phyloP scores from a whole-genome alignment of 805 yeast species.

The Metschnikowia amazonensis region DNA sequence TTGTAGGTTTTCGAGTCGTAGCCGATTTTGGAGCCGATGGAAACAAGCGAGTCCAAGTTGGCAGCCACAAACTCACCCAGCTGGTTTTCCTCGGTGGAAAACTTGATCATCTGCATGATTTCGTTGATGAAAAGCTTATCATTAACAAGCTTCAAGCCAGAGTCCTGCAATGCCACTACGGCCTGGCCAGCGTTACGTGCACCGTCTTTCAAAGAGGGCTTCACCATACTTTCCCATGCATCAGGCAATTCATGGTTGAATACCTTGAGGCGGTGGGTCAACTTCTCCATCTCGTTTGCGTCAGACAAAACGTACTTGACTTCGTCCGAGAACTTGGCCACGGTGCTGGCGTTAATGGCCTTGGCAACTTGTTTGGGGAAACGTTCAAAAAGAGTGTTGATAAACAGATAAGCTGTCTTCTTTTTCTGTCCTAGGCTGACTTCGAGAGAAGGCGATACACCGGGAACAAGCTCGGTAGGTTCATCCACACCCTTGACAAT shows the following conservation, averaged over 20 bases:
- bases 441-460: slow-evolving; percentile 21
- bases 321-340: slow-evolving; percentile 25
- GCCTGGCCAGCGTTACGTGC: slow-evolving; percentile 12
- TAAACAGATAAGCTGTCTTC: slow-evolving; percentile 10
- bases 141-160: slow-evolving; percentile 31
- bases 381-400: slow-evolving; percentile 15
- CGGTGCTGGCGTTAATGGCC: slow-evolving; percentile 7
- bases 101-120: slow-evolving; percentile 44
- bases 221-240: slow-evolving; percentile 34
- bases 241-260: slow-evolving; percentile 29
- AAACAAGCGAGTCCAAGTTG: slow-evolving; percentile 40
- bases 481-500: slow-evolving; percentile 41
- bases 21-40: slow-evolving; percentile 44
- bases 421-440: slow-evolving; percentile 13
- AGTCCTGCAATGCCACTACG: slow-evolving; percentile 21
- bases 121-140: slow-evolving; percentile 49
- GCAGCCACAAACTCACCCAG: slow-evolving; percentile 29
- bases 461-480: slow-evolving; percentile 27
- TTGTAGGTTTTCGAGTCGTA: slow-evolving; percentile 38
- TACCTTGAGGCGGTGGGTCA: slow-evolving; percentile 23
- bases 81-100: slow-evolving; percentile 25
- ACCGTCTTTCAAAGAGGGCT: slow-evolving; percentile 6
- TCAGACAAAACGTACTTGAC: slow-evolving; percentile 20
- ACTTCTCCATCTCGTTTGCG: slow-evolving; percentile 3
- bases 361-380: slow-evolving; percentile 21